Percentiles rank a stretch among this genome's conserved stretches.
Evolutionary conservation across 768 basidiomycete species (phyloP).

Genomic region (Atractiella rhizophila): DNA sequence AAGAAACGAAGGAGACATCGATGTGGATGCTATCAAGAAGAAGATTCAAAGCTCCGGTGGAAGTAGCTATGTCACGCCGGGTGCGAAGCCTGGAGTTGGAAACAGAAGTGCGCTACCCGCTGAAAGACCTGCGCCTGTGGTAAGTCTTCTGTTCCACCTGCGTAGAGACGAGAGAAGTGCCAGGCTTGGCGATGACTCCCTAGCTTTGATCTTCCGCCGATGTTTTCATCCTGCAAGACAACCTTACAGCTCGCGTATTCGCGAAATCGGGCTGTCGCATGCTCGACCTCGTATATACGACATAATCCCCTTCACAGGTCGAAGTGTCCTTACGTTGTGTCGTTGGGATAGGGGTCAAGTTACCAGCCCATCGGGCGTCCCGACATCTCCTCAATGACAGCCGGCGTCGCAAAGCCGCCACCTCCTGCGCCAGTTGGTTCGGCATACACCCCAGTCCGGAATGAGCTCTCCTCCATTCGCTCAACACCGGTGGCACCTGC

Average conservation of each 20-base stretch:
- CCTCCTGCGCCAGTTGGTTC: constrained; percentile 16
- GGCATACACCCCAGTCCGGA: constrained; percentile 13
- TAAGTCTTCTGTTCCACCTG: too few relatives aligned
- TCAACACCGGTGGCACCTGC: constrained; percentile 10
- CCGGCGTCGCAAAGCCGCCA: background rate
- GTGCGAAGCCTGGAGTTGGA: constrained; percentile 26
- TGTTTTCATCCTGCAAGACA: too few relatives aligned
- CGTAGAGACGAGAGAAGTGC: too few relatives aligned
- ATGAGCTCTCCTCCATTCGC: constrained; percentile 22
- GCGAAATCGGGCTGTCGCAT: background rate
- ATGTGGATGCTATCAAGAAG: constrained; percentile 52
- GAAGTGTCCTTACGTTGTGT: background rate
- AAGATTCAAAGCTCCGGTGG: constrained; percentile 22
- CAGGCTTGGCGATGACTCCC: too few relatives aligned
- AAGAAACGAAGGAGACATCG: constrained; percentile 66
- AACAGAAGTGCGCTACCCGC: constrained; percentile 31
- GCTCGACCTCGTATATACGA: background rate
- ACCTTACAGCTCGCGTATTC: background rate
- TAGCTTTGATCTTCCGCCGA: too few relatives aligned
- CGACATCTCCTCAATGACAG: constrained; percentile 12
- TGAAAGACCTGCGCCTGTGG: constrained; percentile 48
- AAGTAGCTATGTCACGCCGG: constrained; percentile 47
- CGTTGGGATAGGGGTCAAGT: constrained; percentile 6
- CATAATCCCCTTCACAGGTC: background rate
- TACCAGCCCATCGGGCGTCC: constrained; percentile 19